A percentile compares a stretch with the other conserved stretches of the same genome.
These are phyloP conservation scores for Aspergillus sp. DNA, from an alignment of 2,329 filamentous ascomycete genomes.

Conservation along the genomic window DNA sequence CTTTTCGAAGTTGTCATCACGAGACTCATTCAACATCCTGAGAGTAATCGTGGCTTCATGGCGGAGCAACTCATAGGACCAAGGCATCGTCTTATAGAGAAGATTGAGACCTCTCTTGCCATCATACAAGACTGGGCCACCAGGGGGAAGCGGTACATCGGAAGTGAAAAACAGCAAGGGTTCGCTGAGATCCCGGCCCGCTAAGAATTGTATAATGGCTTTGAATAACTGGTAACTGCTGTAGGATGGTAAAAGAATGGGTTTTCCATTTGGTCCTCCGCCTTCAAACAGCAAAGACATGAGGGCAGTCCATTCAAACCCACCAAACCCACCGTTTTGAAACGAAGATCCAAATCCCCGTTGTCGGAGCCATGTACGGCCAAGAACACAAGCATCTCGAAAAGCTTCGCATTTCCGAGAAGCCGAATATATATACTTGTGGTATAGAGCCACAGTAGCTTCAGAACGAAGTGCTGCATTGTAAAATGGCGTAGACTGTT, in stretches of 20 bases:
- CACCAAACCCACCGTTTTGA: constrained; percentile 77
- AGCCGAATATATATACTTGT: constrained; percentile 66
- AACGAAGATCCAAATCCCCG: constrained; percentile 67
- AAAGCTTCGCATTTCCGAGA: constrained; percentile 66
- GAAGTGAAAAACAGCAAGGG: constrained; percentile 45
- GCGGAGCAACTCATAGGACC: constrained; percentile 69
- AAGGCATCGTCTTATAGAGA: constrained; percentile 81
- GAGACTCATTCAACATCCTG: constrained; percentile 64
- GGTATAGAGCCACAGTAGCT: constrained; percentile 63
- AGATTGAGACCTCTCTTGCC: constrained; percentile 68
- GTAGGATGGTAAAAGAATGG: constrained; percentile 69
- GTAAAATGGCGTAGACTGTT: constrained; percentile 70
- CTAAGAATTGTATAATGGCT: constrained; percentile 80
- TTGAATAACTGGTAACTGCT: constrained; percentile 95
- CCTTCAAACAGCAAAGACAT: constrained; percentile 72
- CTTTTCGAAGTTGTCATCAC: constrained; percentile 72
- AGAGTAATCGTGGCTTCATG: constrained; percentile 69
- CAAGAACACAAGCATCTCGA: constrained; percentile 76
- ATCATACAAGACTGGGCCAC: constrained; percentile 71
- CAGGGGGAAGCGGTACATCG: constrained; percentile 30
- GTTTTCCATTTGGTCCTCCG: constrained; percentile 64
- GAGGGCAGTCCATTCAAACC: constrained; percentile 83
- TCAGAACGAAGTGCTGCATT: constrained; percentile 80
- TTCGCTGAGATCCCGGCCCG: constrained; percentile 65
- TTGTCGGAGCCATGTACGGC: constrained; percentile 82